phyloP scores from a whole-genome alignment of 495 filamentous ascomycete species.

The Thozetella sp. region DNA sequence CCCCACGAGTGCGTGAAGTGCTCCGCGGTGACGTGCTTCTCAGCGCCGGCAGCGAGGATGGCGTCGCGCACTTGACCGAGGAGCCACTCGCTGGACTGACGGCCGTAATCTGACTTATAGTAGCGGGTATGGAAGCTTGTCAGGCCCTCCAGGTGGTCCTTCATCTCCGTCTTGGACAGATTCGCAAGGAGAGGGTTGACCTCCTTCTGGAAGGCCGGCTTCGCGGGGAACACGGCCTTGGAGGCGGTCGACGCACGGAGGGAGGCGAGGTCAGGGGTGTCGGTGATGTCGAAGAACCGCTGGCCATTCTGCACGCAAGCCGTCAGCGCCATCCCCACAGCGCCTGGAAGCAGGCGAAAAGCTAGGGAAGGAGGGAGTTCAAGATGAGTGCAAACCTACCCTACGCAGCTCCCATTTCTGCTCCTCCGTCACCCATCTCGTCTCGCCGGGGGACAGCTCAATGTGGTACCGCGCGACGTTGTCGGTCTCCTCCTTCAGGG shows the following conservation, averaged over 20 bases:
- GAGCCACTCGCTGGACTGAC: constrained; percentile 91
- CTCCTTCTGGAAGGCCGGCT: constrained; percentile 66
- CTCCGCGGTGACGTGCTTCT: constrained; percentile 65
- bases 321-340: too few relatives aligned
- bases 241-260: constrained; percentile 36
- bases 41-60: constrained; percentile 69
- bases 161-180: constrained; percentile 78
- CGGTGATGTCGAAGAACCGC: constrained; percentile 95
- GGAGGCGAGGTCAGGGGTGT: constrained; percentile 59
- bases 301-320: constrained; percentile 62
- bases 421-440: constrained; percentile 85
- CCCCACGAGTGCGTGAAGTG: constrained; percentile 85
- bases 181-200: constrained; percentile 65
- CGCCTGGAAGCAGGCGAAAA: neutral
- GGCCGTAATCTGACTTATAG: constrained; percentile 83
- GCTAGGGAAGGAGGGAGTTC: neutral
- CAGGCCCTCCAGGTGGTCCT: constrained; percentile 74
- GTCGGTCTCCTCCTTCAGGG: constrained; percentile 41
- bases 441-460: constrained; percentile 85
- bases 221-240: constrained; percentile 64
- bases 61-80: constrained; percentile 72
- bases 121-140: constrained; percentile 86
- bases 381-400: constrained; percentile 51
- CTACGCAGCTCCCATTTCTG: constrained; percentile 91
- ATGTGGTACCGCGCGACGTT: constrained; percentile 64